A percentile compares a stretch with the other conserved stretches of the same genome.
Conservation (phyloP, 2,329 filamentous ascomycete species). For the Nothophoma quercina region DNA sequence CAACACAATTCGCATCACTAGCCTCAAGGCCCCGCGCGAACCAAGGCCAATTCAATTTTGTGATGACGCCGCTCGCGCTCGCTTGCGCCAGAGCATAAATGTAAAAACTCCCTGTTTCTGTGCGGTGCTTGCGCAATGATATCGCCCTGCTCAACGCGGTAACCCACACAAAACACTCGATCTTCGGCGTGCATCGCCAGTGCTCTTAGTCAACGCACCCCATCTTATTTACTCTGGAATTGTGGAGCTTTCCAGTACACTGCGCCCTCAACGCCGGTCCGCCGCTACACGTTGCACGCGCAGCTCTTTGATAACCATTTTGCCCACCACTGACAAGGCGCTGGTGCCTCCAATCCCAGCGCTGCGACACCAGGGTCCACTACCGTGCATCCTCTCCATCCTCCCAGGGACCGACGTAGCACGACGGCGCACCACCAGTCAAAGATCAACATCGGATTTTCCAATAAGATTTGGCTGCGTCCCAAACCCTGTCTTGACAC, state of each 20-base stretch:
- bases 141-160: slow-evolving; percentile 14
- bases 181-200: slow-evolving; percentile 14
- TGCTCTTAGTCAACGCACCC: slow-evolving; percentile 27
- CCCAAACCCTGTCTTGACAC: slow-evolving; percentile 29
- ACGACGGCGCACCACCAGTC: slow-evolving; percentile 36
- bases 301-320: slow-evolving; percentile 29
- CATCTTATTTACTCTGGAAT: slow-evolving; percentile 31
- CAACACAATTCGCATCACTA: slow-evolving; percentile 9
- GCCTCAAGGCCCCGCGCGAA: slow-evolving; percentile 10
- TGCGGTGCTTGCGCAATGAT: slow-evolving; percentile 1
- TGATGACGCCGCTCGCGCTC: slow-evolving; percentile 13
- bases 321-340: slow-evolving; percentile 27
- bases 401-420: slow-evolving; percentile 34
- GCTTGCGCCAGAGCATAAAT: slow-evolving; percentile 1
- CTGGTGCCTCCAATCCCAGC: slow-evolving; percentile 23
- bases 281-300: slow-evolving; percentile 36
- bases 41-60: slow-evolving; percentile 12
- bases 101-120: slow-evolving; percentile 12
- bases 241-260: slow-evolving; percentile 24
- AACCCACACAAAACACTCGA: slow-evolving; percentile 10
- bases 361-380: slow-evolving; percentile 41
- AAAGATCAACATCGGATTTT: slow-evolving; percentile 44
- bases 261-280: slow-evolving; percentile 34
- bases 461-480: slow-evolving; percentile 40
- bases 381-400: slow-evolving; percentile 27